These are phyloP conservation scores for Hyaloscypha variabilis DNA, from an alignment of 495 filamentous ascomycete genomes.

Conservation along the genomic window DNA sequence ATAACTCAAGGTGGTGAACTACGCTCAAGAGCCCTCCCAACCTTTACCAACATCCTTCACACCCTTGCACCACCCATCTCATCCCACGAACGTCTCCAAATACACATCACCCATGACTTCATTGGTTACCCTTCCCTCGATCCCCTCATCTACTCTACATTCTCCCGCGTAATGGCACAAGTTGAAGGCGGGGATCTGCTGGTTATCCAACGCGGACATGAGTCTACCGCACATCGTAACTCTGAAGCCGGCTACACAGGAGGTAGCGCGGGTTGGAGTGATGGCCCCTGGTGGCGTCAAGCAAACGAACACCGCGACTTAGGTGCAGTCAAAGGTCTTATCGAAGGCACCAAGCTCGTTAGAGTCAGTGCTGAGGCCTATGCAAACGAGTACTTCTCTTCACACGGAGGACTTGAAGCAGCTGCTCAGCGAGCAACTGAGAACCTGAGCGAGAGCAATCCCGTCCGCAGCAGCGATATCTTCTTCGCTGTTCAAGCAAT, in stretches of 20 bases:
- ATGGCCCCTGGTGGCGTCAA: constrained; percentile 95
- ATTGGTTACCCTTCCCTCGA: constrained; percentile 93
- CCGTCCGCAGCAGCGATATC: constrained; percentile 88
- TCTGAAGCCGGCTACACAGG: constrained; percentile 61
- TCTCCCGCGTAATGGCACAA: constrained; percentile 96
- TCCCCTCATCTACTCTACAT: constrained; percentile 88
- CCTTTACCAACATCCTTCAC: constrained; percentile 92
- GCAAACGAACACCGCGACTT: constrained; percentile 70
- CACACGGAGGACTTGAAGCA: constrained; percentile 75
- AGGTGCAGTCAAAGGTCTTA: constrained; percentile 76
- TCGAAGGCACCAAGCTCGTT: constrained; percentile 87
- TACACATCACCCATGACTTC: constrained; percentile 96
- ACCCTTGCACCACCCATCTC: constrained; percentile 96
- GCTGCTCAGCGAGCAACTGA: constrained; percentile 77
- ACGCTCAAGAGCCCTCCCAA: constrained; percentile 85
- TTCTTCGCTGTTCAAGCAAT: constrained; percentile 94
- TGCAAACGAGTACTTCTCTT: constrained; percentile 76
- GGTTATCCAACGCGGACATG: constrained; percentile 90
- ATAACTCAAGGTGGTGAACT: constrained; percentile 76
- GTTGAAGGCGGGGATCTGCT: constrained; percentile 98
- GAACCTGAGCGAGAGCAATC: constrained; percentile 78
- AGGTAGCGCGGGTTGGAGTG: constrained; percentile 70
- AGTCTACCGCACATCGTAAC: constrained; percentile 63
- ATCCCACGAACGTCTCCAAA: constrained; percentile 95
- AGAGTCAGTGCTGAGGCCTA: constrained; percentile 87